These are phyloP conservation scores for Emericellopsis atlantica DNA, from an alignment of 2,329 filamentous ascomycete species.

Conservation along the genomic window DNA sequence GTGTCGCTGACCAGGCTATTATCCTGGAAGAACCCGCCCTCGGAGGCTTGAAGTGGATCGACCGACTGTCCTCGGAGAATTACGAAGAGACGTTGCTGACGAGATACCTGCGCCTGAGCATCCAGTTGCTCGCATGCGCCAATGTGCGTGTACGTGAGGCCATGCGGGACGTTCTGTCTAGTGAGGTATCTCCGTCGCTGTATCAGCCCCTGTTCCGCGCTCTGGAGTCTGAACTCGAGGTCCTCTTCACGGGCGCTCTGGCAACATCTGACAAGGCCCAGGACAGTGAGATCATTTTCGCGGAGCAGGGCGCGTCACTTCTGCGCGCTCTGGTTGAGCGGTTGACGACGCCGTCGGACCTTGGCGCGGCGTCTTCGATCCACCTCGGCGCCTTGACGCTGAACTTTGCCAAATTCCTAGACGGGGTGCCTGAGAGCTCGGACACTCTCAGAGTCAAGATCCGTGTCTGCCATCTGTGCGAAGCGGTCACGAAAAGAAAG, in stretches of 20 bases:
- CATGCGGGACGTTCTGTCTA: conserved; percentile 52
- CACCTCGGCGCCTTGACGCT: conserved; percentile 52
- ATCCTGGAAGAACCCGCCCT: conserved; percentile 44
- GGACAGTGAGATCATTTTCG: conserved; percentile 52
- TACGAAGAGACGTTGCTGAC: conserved; percentile 48
- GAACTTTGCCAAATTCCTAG: conserved; percentile 55
- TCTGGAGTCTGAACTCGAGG: conserved; percentile 51
- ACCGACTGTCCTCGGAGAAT: conserved; percentile 43
- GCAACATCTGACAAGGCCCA: conserved; percentile 37
- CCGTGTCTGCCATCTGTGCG: conserved; percentile 55
- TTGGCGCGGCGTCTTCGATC: conserved; percentile 48
- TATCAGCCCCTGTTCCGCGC: conserved; percentile 52
- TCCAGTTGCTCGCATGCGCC: conserved; percentile 51
- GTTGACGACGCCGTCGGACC: conserved; percentile 49
- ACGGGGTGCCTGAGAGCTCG: conserved; percentile 41
- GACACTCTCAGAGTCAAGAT: conserved; percentile 53
- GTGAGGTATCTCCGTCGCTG: conserved; percentile 48
- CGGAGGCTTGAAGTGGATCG: conserved; percentile 51
- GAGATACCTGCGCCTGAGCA: conserved; percentile 48
- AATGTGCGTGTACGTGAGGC: conserved; percentile 54
- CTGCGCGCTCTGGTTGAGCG: conserved; percentile 52
- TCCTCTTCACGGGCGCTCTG: conserved; percentile 44
- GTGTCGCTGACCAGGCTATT: conserved; percentile 45
- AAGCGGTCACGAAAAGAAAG: conserved; percentile 52
- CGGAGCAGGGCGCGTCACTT: conserved; percentile 53